Conservation (phyloP, 306 rosid genomes). For the Trifolium repens region DNA sequence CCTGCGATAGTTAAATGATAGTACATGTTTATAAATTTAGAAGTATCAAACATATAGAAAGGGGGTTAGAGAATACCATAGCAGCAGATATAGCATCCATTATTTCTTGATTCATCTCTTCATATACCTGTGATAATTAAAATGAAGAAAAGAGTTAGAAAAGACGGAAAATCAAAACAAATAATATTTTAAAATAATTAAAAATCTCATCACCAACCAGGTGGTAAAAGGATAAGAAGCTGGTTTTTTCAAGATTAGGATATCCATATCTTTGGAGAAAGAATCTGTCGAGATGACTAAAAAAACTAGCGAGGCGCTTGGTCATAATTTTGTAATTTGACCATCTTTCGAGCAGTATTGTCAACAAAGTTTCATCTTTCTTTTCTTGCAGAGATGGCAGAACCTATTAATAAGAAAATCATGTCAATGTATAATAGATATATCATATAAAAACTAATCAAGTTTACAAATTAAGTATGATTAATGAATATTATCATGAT, state of each 20-base stretch:
- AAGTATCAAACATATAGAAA: too few species aligned
- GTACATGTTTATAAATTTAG: too few species aligned
- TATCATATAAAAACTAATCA: too few species aligned
- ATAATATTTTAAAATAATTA: background rate
- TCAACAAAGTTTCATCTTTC: background rate
- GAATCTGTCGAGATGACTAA: background rate
- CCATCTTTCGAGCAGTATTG: background rate
- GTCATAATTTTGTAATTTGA: background rate
- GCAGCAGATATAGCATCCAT: too few species aligned
- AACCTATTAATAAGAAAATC: background rate
- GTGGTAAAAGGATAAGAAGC: conserved; percentile 65
- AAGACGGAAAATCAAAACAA: background rate
- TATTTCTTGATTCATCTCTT: background rate
- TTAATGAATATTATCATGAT: too few species aligned
- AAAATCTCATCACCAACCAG: conserved; percentile 56
- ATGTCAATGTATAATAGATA: background rate
- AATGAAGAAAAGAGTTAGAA: background rate
- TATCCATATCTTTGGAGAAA: conserved; percentile 49
- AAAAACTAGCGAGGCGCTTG: background rate
- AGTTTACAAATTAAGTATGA: too few species aligned
- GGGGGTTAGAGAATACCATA: too few species aligned
- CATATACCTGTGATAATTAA: conserved; percentile 59
- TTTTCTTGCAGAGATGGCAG: background rate
- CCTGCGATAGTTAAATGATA: too few species aligned
- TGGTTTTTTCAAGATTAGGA: conserved; percentile 65